Percentiles rank a stretch among this genome's conserved stretches.
Evolutionary conservation across 202 grass and related monocot species (phyloP).

Genomic region (Schoenoplectus tabernaemontani): DNA sequence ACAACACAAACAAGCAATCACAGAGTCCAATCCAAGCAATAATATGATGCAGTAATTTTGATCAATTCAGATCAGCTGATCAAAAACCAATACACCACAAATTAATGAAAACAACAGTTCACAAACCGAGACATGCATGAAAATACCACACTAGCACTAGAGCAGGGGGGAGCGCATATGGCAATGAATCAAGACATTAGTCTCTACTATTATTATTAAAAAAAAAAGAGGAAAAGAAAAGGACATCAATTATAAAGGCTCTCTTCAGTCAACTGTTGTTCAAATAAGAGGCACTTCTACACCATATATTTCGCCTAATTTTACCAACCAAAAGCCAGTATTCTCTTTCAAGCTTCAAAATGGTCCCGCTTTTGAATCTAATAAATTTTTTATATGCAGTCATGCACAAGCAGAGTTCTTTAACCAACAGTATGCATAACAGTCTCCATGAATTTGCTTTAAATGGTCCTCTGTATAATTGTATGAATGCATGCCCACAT

Average conservation of each 20-base stretch:
- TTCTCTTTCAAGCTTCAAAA: neutral
- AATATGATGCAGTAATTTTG: too few relatives aligned
- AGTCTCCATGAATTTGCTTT: neutral
- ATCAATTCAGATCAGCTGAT: too few relatives aligned
- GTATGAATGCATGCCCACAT: constrained; percentile 12
- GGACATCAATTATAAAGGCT: neutral
- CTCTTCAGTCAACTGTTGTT: neutral
- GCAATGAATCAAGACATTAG: too few relatives aligned
- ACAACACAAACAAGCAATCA: too few relatives aligned
- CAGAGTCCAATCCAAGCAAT: too few relatives aligned
- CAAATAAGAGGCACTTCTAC: neutral
- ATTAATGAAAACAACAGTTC: too few relatives aligned
- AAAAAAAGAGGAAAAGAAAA: neutral
- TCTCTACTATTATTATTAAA: neutral
- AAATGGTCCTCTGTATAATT: constrained; percentile 15
- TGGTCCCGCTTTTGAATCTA: neutral
- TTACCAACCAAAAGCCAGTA: neutral
- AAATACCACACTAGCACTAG: neutral
- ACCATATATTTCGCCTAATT: neutral
- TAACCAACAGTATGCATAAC: neutral
- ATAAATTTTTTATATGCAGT: neutral
- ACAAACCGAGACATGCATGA: neutral
- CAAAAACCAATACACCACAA: too few relatives aligned
- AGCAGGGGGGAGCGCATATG: too few relatives aligned
- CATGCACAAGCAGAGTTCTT: neutral